Evolutionary conservation across 148 eudicot species (phyloP).

Genomic region (Talinum fruticosum): DNA sequence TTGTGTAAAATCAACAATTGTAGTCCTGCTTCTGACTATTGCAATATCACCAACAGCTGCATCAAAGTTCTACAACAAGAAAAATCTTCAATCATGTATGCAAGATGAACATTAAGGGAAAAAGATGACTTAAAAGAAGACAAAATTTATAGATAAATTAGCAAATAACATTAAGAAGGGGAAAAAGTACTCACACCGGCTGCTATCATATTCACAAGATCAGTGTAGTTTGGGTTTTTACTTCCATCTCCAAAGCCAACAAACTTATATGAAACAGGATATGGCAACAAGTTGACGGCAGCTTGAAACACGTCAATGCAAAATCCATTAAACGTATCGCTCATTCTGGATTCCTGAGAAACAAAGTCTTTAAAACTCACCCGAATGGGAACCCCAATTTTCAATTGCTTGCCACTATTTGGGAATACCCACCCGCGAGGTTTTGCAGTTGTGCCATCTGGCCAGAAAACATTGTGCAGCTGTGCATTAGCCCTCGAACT

Average conservation of each 20-base stretch:
- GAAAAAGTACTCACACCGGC: slow-evolving; percentile 60
- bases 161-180: background rate
- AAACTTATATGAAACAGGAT: slow-evolving; percentile 84
- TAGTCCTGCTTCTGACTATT: slow-evolving; percentile 74
- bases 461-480: slow-evolving; percentile 70
- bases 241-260: slow-evolving; percentile 72
- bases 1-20: slow-evolving; percentile 83
- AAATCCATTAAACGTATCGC: slow-evolving; percentile 66
- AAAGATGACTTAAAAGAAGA: background rate
- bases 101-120: background rate
- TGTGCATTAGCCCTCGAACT: slow-evolving; percentile 51
- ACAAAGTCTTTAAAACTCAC: slow-evolving; percentile 77
- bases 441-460: slow-evolving; percentile 53
- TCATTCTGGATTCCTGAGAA: slow-evolving; percentile 52
- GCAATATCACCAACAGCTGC: slow-evolving; percentile 95
- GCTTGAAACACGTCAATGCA: slow-evolving; percentile 88
- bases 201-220: slow-evolving; percentile 55
- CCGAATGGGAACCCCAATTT: slow-evolving; percentile 77
- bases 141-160: background rate
- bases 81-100: slow-evolving; percentile 1
- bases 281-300: slow-evolving; percentile 75
- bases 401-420: slow-evolving; percentile 60
- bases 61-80: slow-evolving; percentile 52
- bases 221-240: slow-evolving; percentile 74
- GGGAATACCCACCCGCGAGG: slow-evolving; percentile 99